Evolutionary conservation across 768 basidiomycete genomes (phyloP).

Genomic region (Boletus huronensis): DNA sequence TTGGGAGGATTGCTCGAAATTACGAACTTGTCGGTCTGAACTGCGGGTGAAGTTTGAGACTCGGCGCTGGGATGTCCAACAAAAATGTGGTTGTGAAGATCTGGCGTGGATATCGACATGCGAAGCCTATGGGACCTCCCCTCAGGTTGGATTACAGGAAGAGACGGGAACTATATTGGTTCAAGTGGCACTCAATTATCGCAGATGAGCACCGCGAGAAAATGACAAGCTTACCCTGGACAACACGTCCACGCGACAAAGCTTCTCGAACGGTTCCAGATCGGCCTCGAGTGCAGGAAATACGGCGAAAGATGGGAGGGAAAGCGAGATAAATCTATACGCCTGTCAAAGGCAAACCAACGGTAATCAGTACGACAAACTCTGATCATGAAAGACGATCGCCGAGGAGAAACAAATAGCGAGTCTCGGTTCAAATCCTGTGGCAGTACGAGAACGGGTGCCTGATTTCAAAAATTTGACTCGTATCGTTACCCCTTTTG

Average conservation of each 20-base stretch:
- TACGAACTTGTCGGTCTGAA: conserved; percentile 42
- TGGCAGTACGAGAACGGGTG: conserved; percentile 10
- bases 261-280: conserved; percentile 57
- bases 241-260: conserved; percentile 42
- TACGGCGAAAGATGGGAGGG: conserved; percentile 43
- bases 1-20: conserved; percentile 72
- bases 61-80: conserved; percentile 1
- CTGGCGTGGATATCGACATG: conserved; percentile 34
- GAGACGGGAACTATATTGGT: conserved; percentile 16
- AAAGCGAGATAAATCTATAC: conserved; percentile 49
- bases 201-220: not conserved
- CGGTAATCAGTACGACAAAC: conserved; percentile 17
- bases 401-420: conserved; percentile 14
- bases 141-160: conserved; percentile 23
- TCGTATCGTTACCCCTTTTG: conserved; percentile 13
- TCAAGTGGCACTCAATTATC: not conserved
- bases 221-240: conserved; percentile 20
- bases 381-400: conserved; percentile 12
- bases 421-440: not conserved
- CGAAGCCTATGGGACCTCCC: conserved; percentile 24
- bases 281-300: conserved; percentile 60
- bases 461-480: conserved; percentile 20
- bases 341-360: conserved; percentile 41
- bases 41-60: not conserved
- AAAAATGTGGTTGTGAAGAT: conserved; percentile 27